Base-by-base conservation (phyloP, 176 grass and related monocot species). In the Raddia distichophylla region DNA sequence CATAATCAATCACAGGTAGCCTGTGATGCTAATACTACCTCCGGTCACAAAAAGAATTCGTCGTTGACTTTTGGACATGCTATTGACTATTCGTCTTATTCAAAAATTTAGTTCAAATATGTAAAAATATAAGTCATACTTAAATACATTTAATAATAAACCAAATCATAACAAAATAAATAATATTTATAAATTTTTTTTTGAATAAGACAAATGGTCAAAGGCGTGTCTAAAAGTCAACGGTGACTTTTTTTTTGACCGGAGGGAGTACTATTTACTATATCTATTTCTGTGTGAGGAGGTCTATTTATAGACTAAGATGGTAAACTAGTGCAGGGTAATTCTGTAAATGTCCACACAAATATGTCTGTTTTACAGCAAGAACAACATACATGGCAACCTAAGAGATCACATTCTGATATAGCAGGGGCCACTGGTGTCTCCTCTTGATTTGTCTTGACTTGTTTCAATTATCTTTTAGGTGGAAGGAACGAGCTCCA, bases 401-500 rank as follows among this genome's bases (percentile, higher is more conserved):
- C 43, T 46, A 69, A 47, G 16, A 46, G 40, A 17, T 68, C 42
- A 19, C 34, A 65, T 72, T 79, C 8, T 58, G 71, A 33, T 76
- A 57, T 57, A 60, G 42, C 43, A 12, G 13, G 17, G 20, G 66
- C 9, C 18, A 47, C n/a, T 69, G 64, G 15, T 44, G 1, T 45
- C 17, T 67, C 17, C 40, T 69, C 8, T 69, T 27, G 27, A 27
- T 27, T 13, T 20, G 9, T 69, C 59, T 53, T 69, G 66, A 12
- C 8, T 42, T 62, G 56, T 15, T 59, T 73, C 20, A 49, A 22
- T 69, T 45, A 69, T 82, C 35, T 55, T 45, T 84, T 84, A 97
- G 94, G 91, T 97, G 14, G 78, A 91, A 45, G 84, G 58, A 75
- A 91, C 88, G 40, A 85, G 81, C 58, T 87, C 81, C 44, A 73